Conservation (phyloP, 345 rosid species). For the Eucalyptus tenuipes region DNA sequence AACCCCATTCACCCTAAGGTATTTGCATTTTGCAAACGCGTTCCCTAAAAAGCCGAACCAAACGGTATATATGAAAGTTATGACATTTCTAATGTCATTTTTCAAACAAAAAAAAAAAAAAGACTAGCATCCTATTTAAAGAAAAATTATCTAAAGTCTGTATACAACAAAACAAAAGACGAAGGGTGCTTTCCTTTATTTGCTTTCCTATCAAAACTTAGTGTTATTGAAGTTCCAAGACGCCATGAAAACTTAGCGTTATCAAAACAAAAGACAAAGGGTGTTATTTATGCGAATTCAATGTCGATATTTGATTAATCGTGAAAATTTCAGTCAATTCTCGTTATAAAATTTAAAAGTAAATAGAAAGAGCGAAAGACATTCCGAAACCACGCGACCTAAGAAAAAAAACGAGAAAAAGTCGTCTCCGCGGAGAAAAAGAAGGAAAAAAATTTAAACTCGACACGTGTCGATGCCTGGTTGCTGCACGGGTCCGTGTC, state of each 20-base stretch:
- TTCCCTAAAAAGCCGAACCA: too few relatives aligned
- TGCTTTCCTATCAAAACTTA: neutral
- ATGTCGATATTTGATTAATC: neutral
- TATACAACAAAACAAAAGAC: too few relatives aligned
- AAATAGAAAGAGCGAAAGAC: neutral
- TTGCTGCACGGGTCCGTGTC: neutral
- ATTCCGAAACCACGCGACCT: neutral
- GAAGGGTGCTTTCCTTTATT: too few relatives aligned
- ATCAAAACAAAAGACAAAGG: too few relatives aligned
- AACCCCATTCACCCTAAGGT: too few relatives aligned
- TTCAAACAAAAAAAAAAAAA: too few relatives aligned
- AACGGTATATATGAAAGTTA: neutral
- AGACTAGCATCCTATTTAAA: too few relatives aligned
- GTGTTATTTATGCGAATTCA: neutral
- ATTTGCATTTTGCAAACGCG: too few relatives aligned
- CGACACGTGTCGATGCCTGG: neutral
- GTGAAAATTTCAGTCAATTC: neutral
- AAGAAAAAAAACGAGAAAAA: neutral
- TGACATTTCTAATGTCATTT: neutral
- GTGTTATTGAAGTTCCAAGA: neutral
- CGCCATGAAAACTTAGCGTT: neutral
- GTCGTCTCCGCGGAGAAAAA: neutral
- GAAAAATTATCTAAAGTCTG: too few relatives aligned
- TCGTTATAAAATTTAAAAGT: neutral
- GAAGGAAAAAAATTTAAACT: fast-evolving